Evolutionary conservation across 306 rosid genomes (phyloP).

Genomic region (Corylus avellana): DNA sequence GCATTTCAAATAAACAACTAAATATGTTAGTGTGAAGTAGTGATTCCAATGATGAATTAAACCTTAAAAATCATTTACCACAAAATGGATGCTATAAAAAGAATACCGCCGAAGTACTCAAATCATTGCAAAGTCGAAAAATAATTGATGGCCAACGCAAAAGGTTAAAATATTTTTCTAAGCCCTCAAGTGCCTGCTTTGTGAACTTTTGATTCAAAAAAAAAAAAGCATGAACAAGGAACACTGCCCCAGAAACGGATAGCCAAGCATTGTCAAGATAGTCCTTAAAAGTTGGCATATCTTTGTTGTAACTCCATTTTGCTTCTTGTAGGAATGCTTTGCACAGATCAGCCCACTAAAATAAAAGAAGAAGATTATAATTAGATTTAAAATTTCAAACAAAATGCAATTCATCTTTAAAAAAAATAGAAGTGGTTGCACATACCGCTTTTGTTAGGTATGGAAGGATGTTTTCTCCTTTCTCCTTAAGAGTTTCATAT

Average conservation of each 20-base stretch:
- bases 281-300: constrained; percentile 40
- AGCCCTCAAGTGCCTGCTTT: constrained; percentile 33
- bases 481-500: constrained; percentile 38
- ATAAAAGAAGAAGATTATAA: background rate
- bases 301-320: constrained; percentile 36
- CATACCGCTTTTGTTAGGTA: constrained; percentile 41
- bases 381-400: background rate
- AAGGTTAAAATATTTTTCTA: constrained; percentile 33
- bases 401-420: too few species aligned
- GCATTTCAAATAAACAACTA: background rate
- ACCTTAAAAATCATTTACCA: too few species aligned
- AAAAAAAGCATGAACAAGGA: constrained; percentile 42
- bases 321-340: constrained; percentile 62
- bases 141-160: constrained; percentile 39
- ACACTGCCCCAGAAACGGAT: constrained; percentile 40
- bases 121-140: constrained; percentile 63
- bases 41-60: too few species aligned
- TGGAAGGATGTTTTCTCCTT: constrained; percentile 45
- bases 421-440: background rate
- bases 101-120: constrained; percentile 51
- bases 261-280: constrained; percentile 55
- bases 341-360: constrained; percentile 52
- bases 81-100: too few species aligned
- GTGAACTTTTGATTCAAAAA: constrained; percentile 35
- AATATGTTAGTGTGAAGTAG: too few species aligned